These are phyloP conservation scores for Claviceps africana DNA, from an alignment of 2,329 filamentous ascomycete species.

Conservation along the genomic window DNA sequence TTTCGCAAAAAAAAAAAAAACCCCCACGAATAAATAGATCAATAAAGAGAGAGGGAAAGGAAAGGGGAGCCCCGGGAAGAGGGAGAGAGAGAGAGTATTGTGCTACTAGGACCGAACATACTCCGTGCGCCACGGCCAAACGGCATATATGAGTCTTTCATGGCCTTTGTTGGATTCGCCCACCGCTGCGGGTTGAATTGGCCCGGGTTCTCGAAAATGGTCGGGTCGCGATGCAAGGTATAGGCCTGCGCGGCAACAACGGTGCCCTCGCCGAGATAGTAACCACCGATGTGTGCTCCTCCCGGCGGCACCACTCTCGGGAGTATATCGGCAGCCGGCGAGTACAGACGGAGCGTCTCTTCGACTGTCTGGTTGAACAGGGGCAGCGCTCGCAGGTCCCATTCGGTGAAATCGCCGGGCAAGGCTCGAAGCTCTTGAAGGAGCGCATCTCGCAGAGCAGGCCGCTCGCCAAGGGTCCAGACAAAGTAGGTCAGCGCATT, in stretches of 20 bases:
- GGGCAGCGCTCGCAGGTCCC: constrained; percentile 15
- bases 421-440: constrained; percentile 22
- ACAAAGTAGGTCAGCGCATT: constrained; percentile 33
- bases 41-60: too few species aligned
- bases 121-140: constrained; percentile 39
- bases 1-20: too few species aligned
- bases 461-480: constrained; percentile 23
- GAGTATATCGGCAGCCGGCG: constrained; percentile 24
- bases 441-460: constrained; percentile 17
- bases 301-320: constrained; percentile 25
- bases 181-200: constrained; percentile 10
- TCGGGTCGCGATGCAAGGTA: constrained; percentile 29
- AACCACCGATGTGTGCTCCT: constrained; percentile 24
- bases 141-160: constrained; percentile 35
- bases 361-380: constrained; percentile 29
- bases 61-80: too few species aligned
- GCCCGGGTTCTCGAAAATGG: constrained; percentile 26
- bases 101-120: constrained; percentile 5
- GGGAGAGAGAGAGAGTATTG: too few species aligned
- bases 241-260: constrained; percentile 29
- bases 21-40: too few species aligned
- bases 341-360: constrained; percentile 31
- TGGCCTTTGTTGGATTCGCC: constrained; percentile 16
- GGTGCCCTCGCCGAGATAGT: constrained; percentile 25
- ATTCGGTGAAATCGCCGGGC: constrained; percentile 13